Conservation (phyloP, 768 basidiomycete species). For the Podaxis sp. region DNA sequence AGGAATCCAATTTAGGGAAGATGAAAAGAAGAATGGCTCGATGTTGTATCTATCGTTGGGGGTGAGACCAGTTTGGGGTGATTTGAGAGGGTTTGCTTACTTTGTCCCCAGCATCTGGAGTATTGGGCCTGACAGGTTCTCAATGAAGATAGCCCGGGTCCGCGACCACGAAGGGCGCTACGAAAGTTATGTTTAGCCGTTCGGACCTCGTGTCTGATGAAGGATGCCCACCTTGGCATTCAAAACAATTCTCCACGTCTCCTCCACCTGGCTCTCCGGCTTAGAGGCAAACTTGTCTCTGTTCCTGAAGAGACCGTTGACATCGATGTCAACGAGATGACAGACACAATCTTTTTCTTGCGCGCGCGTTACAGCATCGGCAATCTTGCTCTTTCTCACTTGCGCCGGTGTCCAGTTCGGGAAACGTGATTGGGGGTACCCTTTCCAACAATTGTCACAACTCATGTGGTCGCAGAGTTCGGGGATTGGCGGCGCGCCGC, state of each 20-base stretch:
- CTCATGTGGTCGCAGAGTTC: conserved; percentile 26
- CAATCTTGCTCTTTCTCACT: conserved; percentile 34
- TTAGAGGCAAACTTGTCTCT: conserved; percentile 30
- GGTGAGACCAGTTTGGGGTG: background rate
- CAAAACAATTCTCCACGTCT: conserved; percentile 31
- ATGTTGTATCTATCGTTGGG: conserved; percentile 40
- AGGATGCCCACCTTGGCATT: conserved; percentile 24
- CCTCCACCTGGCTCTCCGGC: conserved; percentile 20
- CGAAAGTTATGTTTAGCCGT: background rate
- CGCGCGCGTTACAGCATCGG: conserved; percentile 12
- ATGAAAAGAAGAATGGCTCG: conserved; percentile 65
- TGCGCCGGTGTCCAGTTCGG: conserved; percentile 50
- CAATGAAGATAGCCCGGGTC: conserved; percentile 50
- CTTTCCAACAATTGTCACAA: conserved; percentile 31
- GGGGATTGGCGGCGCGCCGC: conserved; percentile 25
- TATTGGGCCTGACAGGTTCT: conserved; percentile 46
- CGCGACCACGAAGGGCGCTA: conserved; percentile 22
- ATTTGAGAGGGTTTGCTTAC: conserved; percentile 22
- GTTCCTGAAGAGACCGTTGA: conserved; percentile 21
- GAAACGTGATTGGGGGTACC: conserved; percentile 39
- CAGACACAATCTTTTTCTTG: conserved; percentile 23
- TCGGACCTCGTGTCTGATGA: too few relatives aligned
- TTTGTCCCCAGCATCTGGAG: conserved; percentile 59
- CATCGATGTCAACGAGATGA: conserved; percentile 34
- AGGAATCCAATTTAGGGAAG: conserved; percentile 64